Evolutionary conservation across 2,329 filamentous ascomycete genomes (phyloP).

Genomic region (Ophiocordyceps camponoti-floridani): DNA sequence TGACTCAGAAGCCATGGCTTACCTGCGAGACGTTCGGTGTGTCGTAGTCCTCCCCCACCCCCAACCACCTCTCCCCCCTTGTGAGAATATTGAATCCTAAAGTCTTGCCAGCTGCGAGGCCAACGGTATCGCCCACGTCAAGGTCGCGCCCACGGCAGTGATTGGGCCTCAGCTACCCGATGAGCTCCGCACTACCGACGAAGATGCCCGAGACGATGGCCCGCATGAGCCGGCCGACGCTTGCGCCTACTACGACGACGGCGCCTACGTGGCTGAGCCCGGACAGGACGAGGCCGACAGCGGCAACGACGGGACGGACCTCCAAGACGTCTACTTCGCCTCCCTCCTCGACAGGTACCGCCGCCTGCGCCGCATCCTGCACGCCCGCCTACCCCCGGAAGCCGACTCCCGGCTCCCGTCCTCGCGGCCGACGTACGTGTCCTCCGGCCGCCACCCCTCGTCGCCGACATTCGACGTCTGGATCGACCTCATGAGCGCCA

Average conservation of each 20-base stretch:
- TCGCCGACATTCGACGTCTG: conserved; percentile 28
- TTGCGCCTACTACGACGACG: conserved; percentile 56
- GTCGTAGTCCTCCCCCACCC: conserved; percentile 5
- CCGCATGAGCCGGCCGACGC: conserved; percentile 19
- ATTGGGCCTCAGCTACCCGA: conserved; percentile 32
- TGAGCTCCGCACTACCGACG: conserved; percentile 13
- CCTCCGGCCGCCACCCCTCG: conserved; percentile 32
- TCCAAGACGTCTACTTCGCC: conserved; percentile 49
- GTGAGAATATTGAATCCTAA: not conserved
- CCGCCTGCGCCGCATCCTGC: conserved; percentile 43
- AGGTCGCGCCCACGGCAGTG: conserved; percentile 41
- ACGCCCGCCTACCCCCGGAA: conserved; percentile 31
- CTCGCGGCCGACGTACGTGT: conserved; percentile 36
- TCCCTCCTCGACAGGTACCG: conserved; percentile 48
- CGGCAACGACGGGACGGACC: conserved; percentile 16
- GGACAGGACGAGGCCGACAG: conserved; percentile 14
- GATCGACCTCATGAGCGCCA: conserved; percentile 30
- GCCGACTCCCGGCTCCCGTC: conserved; percentile 33
- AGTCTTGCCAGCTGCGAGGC: conserved; percentile 50
- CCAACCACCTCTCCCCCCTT: not conserved
- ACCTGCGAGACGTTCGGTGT: conserved; percentile 55
- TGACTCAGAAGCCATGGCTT: conserved; percentile 49
- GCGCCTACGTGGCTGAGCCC: conserved; percentile 54
- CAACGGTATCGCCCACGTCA: conserved; percentile 50
- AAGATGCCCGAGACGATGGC: conserved; percentile 15